Percentiles rank a stretch among this genome's conserved stretches.
phyloP scores from a whole-genome alignment of 1,284 basidiomycete species.

The Ceratobasidium sp. region DNA sequence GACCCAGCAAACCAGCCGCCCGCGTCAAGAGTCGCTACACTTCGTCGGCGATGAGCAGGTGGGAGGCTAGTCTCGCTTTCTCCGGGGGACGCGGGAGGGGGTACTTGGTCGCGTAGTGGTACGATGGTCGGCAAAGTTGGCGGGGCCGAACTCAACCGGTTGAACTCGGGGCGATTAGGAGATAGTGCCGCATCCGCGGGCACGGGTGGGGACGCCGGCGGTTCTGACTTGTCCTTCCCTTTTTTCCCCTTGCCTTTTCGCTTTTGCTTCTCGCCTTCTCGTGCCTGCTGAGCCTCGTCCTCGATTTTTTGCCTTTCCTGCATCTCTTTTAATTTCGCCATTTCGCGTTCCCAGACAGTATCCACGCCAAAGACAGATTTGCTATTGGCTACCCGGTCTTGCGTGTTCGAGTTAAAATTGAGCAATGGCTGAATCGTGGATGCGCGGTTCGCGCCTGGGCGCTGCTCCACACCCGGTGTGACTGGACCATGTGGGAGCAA shows the following conservation, averaged over 20 bases:
- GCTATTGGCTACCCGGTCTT: constrained; percentile 53
- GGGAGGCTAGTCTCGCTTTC: constrained; percentile 47
- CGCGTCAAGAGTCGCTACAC: constrained; percentile 45
- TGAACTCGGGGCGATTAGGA: constrained; percentile 11
- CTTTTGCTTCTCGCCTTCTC: constrained; percentile 55
- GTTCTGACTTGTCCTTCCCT: constrained; percentile 20
- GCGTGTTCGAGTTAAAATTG: constrained; percentile 40
- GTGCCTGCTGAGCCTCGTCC: constrained; percentile 56
- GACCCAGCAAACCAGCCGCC: constrained; percentile 46
- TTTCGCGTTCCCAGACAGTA: constrained; percentile 81
- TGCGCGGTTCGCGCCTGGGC: constrained; percentile 11
- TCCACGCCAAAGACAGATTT: constrained; percentile 86
- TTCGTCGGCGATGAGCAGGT: constrained; percentile 35
- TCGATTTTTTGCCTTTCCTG: constrained; percentile 56
- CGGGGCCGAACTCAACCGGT: constrained; percentile 33
- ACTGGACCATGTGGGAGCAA: constrained; percentile 38
- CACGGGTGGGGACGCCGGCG: constrained; percentile 11
- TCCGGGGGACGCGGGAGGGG: constrained; percentile 17
- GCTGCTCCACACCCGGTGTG: constrained; percentile 10
- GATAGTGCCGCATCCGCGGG: not conserved
- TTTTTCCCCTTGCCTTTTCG: constrained; percentile 57
- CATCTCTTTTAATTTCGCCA: constrained; percentile 75
- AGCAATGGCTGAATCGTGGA: constrained; percentile 42
- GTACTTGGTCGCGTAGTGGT: constrained; percentile 22
- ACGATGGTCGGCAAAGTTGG: constrained; percentile 36